Evolutionary conservation across 352 stramenopile species (phyloP).

Genomic region (Phytophthora kernoviae): DNA sequence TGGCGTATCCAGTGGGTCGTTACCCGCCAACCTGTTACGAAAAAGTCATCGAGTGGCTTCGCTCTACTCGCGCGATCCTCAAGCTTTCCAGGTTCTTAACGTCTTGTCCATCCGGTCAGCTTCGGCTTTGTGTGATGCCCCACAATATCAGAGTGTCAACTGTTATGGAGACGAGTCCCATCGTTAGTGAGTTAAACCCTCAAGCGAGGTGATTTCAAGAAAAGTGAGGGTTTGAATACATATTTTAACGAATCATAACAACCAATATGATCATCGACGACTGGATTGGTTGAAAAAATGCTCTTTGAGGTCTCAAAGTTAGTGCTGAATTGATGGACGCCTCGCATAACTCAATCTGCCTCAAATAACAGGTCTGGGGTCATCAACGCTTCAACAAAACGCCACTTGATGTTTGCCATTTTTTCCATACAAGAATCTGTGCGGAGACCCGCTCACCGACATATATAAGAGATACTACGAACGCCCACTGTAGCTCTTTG

Average conservation of each 20-base stretch:
- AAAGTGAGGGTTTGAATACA: too few relatives aligned
- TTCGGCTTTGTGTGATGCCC: background rate
- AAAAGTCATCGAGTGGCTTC: background rate
- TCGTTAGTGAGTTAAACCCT: background rate
- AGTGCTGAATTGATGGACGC: constrained; percentile 5
- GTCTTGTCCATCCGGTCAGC: background rate
- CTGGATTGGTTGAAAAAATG: too few relatives aligned
- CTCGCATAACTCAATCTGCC: background rate
- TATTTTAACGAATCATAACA: too few relatives aligned
- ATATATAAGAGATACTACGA: constrained; percentile 23
- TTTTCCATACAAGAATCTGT: constrained; percentile 6
- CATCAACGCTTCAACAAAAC: constrained; percentile 39
- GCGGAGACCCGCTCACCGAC: constrained; percentile 23
- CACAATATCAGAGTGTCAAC: background rate
- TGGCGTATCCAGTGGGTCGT: constrained; percentile 7
- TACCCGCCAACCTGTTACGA: constrained; percentile 17
- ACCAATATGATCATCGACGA: too few relatives aligned
- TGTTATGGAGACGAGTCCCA: background rate
- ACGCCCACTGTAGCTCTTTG: background rate
- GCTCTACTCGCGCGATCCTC: background rate
- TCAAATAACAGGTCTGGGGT: constrained; percentile 28
- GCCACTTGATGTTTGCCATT: too few relatives aligned
- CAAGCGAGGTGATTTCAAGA: background rate
- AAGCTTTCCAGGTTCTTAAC: background rate
- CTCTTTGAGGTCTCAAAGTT: background rate